These are phyloP conservation scores for Fusarium floridanum DNA, from an alignment of 2,329 filamentous ascomycete genomes.

Conservation along the genomic window DNA sequence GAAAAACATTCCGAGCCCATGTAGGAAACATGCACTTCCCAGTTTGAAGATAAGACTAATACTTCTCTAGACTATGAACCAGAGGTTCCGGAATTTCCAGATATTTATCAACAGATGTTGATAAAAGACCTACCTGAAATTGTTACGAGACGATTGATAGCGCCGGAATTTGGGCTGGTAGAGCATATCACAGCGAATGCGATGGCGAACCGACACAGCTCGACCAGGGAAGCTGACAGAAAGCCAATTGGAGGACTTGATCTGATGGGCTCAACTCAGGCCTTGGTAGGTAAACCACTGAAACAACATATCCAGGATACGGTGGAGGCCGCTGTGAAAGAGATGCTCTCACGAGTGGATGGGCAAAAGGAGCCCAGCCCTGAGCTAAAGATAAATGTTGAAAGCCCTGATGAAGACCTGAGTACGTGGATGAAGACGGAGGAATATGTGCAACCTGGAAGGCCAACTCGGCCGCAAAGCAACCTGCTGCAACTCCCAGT, in stretches of 20 bases:
- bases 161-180: background rate
- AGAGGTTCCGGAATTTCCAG: background rate
- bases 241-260: background rate
- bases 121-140: background rate
- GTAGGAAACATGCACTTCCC: background rate
- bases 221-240: background rate
- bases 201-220: background rate
- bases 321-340: background rate
- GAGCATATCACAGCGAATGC: background rate
- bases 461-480: background rate
- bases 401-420: background rate
- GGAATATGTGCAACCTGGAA: background rate
- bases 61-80: background rate
- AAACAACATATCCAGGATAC: background rate
- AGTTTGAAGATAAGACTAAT: background rate
- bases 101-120: background rate
- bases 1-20: background rate
- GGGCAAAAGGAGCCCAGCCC: background rate
- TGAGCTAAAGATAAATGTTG: background rate
- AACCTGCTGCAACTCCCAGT: background rate
- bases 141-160: background rate
- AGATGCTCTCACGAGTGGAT: background rate
- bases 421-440: background rate
- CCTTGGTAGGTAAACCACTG: background rate
- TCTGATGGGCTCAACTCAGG: background rate